A percentile compares a stretch with the other conserved stretches of the same genome.
phyloP scores from a whole-genome alignment of 2,329 filamentous ascomycete species.

The Xylariaceae sp. region DNA sequence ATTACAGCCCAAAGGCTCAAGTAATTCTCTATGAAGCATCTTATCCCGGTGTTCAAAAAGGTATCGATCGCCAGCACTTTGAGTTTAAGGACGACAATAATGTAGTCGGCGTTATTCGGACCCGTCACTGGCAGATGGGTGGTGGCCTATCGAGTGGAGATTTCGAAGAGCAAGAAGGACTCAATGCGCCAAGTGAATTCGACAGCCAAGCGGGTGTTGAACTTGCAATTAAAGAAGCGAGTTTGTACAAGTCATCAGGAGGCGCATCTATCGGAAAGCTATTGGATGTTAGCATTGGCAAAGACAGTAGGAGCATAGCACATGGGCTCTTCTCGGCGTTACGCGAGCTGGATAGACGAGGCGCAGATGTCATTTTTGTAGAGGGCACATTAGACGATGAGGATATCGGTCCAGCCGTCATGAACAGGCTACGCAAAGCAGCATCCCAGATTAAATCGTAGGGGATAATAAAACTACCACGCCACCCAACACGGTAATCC shows the following conservation, averaged over 20 bases:
- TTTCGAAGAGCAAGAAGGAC: slow-evolving; percentile 29
- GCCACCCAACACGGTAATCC: slow-evolving; percentile 21
- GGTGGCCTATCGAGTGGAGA: slow-evolving; percentile 37
- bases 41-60: slow-evolving; percentile 33
- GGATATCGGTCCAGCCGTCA: slow-evolving; percentile 79
- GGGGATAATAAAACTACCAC: slow-evolving; percentile 30
- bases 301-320: slow-evolving; percentile 67
- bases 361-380: slow-evolving; percentile 80
- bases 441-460: slow-evolving; percentile 56
- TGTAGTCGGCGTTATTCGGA: slow-evolving; percentile 51
- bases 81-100: slow-evolving; percentile 15
- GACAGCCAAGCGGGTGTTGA: slow-evolving; percentile 27
- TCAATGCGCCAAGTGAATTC: slow-evolving; percentile 21
- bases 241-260: slow-evolving; percentile 34
- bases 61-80: slow-evolving; percentile 36
- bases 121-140: slow-evolving; percentile 46
- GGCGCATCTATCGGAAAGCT: slow-evolving; percentile 37
- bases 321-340: slow-evolving; percentile 83
- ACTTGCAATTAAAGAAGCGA: slow-evolving; percentile 38
- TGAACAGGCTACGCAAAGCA: slow-evolving; percentile 78
- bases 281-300: slow-evolving; percentile 70
- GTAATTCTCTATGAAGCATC: slow-evolving; percentile 74
- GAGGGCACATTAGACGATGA: slow-evolving; percentile 78
- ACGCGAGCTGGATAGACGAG: slow-evolving; percentile 72
- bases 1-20: slow-evolving; percentile 86